Conservation (phyloP, 768 basidiomycete species). For the Termitomyces eurrhizus region DNA sequence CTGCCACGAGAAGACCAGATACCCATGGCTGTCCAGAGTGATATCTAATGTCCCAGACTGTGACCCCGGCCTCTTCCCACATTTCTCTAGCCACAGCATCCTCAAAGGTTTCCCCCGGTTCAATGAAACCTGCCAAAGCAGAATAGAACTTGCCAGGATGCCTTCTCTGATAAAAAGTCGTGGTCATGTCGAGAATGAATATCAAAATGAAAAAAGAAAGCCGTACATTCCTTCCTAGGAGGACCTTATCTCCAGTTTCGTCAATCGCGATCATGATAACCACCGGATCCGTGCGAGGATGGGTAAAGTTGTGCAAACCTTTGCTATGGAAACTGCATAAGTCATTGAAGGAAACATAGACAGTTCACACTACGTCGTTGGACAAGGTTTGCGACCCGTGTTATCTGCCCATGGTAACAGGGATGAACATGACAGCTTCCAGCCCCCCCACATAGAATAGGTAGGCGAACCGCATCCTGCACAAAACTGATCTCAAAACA, state of each 20-base stretch:
- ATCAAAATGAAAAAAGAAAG: background rate
- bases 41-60: conserved; percentile 77
- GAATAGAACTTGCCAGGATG: conserved; percentile 78
- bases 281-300: conserved; percentile 82
- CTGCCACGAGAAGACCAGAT: conserved; percentile 2
- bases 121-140: conserved; percentile 90
- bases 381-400: conserved; percentile 60
- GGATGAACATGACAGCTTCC: conserved; percentile 84
- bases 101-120: conserved; percentile 92
- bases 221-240: conserved; percentile 83
- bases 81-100: conserved; percentile 91
- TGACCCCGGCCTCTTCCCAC: conserved; percentile 95
- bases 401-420: conserved; percentile 74
- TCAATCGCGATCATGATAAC: conserved; percentile 90
- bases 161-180: conserved; percentile 42
- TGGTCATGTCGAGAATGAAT: background rate
- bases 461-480: conserved; percentile 78
- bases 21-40: conserved; percentile 90
- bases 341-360: background rate
- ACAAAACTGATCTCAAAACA: conserved; percentile 60
- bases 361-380: conserved; percentile 47
- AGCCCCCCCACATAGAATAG: conserved; percentile 91
- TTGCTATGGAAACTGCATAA: conserved; percentile 40
- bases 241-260: conserved; percentile 73
- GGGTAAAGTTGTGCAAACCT: conserved; percentile 83